Conservation (phyloP, 768 basidiomycete species). For the Calvatia gigantea region DNA sequence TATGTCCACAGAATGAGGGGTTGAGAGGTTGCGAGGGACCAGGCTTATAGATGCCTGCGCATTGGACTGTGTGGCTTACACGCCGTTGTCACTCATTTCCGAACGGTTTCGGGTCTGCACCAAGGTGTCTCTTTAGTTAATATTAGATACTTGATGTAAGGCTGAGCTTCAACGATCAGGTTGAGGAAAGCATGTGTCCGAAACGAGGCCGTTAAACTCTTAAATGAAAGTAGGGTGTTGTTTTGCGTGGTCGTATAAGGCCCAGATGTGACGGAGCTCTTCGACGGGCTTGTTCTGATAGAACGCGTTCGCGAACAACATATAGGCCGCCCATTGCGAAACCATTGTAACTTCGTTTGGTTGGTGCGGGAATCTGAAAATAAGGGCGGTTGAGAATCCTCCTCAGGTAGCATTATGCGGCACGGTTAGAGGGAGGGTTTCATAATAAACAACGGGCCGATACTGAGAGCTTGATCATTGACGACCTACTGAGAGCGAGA, state of each 20-base stretch:
- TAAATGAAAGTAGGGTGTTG: constrained; percentile 3
- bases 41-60: constrained; percentile 10
- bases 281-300: neutral
- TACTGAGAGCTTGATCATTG: neutral
- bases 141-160: constrained; percentile 10
- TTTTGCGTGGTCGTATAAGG: neutral
- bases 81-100: constrained; percentile 8
- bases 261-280: neutral
- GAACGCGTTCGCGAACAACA: no score
- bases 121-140: constrained; percentile 1
- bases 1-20: constrained; percentile 9
- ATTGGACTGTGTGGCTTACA: constrained; percentile 10
- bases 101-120: constrained; percentile 9
- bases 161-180: constrained; percentile 3
- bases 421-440: neutral
- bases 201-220: constrained; percentile 24
- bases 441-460: neutral
- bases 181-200: constrained; percentile 8
- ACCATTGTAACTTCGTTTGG: no score
- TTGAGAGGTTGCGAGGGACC: neutral
- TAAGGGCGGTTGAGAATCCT: neutral
- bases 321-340: no score
- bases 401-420: neutral
- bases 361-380: no score
- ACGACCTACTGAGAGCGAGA: neutral